phyloP scores from a whole-genome alignment of 2,329 filamentous ascomycete species.

The Diaporthe batatas region DNA sequence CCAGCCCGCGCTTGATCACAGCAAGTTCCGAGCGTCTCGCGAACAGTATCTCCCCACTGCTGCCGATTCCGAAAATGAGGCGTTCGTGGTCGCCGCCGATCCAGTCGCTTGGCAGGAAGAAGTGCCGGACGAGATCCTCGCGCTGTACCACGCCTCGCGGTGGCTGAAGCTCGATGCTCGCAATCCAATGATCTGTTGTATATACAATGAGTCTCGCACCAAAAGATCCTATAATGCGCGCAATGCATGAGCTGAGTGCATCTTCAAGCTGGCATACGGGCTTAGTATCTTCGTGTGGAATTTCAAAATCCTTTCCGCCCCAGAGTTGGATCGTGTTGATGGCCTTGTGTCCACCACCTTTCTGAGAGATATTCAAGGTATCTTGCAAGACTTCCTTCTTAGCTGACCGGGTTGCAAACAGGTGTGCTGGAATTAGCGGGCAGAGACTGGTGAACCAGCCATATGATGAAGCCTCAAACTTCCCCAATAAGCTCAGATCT shows the following conservation, averaged over 20 bases:
- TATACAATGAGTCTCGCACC: conserved; percentile 51
- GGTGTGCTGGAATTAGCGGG: neutral
- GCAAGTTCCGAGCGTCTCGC: conserved; percentile 42
- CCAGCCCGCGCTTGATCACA: conserved; percentile 44
- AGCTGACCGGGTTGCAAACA: neutral
- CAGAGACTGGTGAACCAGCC: neutral
- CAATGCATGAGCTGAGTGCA: conserved; percentile 55
- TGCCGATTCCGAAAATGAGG: conserved; percentile 38
- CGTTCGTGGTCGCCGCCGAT: conserved; percentile 33
- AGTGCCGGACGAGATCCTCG: conserved; percentile 41
- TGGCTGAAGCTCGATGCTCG: conserved; percentile 19
- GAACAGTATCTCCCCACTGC: conserved; percentile 42
- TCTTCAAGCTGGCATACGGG: neutral
- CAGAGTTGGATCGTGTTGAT: neutral
- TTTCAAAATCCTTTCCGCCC: neutral
- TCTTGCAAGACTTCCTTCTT: neutral
- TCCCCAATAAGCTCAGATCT: neutral
- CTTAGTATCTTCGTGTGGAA: neutral
- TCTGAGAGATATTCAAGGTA: neutral
- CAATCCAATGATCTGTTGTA: conserved; percentile 37
- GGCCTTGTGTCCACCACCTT: neutral
- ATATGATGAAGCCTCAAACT: neutral
- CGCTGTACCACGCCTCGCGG: neutral
- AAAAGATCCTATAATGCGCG: conserved; percentile 83
- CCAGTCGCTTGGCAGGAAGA: conserved; percentile 47